phyloP scores from a whole-genome alignment of 768 basidiomycete genomes.

The Multifurca ochricompacta region DNA sequence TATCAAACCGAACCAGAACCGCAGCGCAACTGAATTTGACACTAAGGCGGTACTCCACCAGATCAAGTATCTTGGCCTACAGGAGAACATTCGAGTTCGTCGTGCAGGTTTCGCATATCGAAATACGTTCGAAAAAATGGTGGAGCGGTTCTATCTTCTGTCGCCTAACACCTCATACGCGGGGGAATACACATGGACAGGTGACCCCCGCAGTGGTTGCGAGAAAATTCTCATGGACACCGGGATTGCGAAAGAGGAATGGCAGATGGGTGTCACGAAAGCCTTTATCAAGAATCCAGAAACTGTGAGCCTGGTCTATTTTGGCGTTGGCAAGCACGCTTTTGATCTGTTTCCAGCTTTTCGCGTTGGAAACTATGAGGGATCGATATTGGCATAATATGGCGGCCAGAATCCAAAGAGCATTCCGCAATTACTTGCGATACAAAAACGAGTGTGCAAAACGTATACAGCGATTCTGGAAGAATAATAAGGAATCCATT shows the following conservation, averaged over 20 bases:
- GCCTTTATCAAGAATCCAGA: slow-evolving; percentile 99
- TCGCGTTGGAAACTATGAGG: slow-evolving; percentile 97
- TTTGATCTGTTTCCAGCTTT: slow-evolving; percentile 50
- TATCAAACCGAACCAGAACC: slow-evolving; percentile 98
- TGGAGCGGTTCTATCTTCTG: slow-evolving; percentile 93
- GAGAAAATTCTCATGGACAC: slow-evolving; percentile 90
- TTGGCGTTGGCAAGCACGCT: background rate
- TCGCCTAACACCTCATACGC: slow-evolving; percentile 96
- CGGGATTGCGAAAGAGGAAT: slow-evolving; percentile 93
- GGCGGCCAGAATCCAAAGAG: slow-evolving; percentile 93
- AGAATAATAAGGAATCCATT: slow-evolving; percentile 91
- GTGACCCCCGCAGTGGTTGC: slow-evolving; percentile 86
- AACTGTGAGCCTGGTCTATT: slow-evolving; percentile 49
- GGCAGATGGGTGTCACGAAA: slow-evolving; percentile 99
- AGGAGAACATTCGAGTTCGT: slow-evolving; percentile 97
- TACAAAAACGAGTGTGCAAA: slow-evolving; percentile 93
- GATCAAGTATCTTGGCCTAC: slow-evolving; percentile 96
- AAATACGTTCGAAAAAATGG: slow-evolving; percentile 98
- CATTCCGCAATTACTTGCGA: slow-evolving; percentile 91
- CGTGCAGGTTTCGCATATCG: slow-evolving; percentile 97
- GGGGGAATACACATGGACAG: slow-evolving; percentile 96
- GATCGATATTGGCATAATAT: slow-evolving; percentile 99
- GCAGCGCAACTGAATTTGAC: slow-evolving; percentile 88
- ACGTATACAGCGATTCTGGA: slow-evolving; percentile 97
- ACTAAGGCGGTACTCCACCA: slow-evolving; percentile 94